A percentile compares a stretch with the other conserved stretches of the same genome.
These are phyloP conservation scores for Saturnispora dispora DNA, from an alignment of 805 yeast genomes.

Conservation along the genomic window DNA sequence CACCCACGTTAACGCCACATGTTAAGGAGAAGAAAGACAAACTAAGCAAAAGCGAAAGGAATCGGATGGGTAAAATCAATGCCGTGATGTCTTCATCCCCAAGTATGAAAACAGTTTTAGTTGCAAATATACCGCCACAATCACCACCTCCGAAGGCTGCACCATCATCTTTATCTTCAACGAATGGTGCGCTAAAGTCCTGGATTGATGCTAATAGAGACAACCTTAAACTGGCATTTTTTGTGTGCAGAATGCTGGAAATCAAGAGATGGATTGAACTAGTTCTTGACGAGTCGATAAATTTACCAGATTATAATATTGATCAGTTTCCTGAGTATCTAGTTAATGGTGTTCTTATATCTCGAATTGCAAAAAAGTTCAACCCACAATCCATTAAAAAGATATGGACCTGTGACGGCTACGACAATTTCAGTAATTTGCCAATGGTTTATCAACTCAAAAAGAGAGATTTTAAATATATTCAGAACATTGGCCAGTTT, in stretches of 20 bases:
- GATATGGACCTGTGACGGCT: conserved; percentile 39
- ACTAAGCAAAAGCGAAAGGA: conserved; percentile 22
- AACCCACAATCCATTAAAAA: conserved; percentile 54
- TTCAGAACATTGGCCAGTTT: conserved; percentile 85
- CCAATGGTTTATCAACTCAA: conserved; percentile 31
- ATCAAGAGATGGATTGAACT: conserved; percentile 42
- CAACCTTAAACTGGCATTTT: conserved; percentile 31
- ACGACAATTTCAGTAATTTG: conserved; percentile 12
- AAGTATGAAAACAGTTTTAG: conserved; percentile 21
- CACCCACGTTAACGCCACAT: neutral
- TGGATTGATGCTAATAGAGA: conserved; percentile 27
- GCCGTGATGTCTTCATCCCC: conserved; percentile 30
- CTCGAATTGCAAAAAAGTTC: conserved; percentile 64
- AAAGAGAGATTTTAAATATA: conserved; percentile 63
- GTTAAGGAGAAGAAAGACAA: conserved; percentile 9
- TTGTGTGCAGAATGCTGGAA: conserved; percentile 44
- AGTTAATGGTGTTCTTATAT: conserved; percentile 78
- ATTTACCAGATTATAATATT: conserved; percentile 30
- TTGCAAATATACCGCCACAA: conserved; percentile 4
- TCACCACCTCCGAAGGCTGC: neutral
- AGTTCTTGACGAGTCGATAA: conserved; percentile 20
- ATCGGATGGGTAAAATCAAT: conserved; percentile 26
- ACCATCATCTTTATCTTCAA: neutral
- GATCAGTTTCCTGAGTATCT: conserved; percentile 51
- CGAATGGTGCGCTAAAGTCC: conserved; percentile 7